Base-by-base conservation (phyloP, 345 rosid genomes). In the Ceriops zippeliana region DNA sequence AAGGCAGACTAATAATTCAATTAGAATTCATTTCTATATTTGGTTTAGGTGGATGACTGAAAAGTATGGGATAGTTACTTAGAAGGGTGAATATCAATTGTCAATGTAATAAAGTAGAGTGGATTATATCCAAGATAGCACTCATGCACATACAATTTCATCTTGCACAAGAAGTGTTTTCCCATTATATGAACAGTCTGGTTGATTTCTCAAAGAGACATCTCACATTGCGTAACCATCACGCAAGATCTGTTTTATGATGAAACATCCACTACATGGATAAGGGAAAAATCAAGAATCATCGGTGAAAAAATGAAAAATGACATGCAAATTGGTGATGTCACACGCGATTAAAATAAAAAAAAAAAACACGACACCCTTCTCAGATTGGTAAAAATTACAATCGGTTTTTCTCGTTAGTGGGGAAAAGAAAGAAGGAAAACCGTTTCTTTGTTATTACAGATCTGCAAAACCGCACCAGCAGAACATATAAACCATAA, bases 201-300 rank as follows among this genome's bases (percentile, higher is more conserved):
- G 65, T 35, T 74, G 22, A 28, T 37, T 65, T 22, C 56, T 53
- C 15, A 22, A 2, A 57, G 54, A 58, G 72, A 68, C 80, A 72
- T 20, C 72, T 71, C 73, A 71, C 73, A 71, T 62, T 70, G 7
- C 34, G 16, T 58, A 52, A 60, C 58, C 73, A 77, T 72, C 22
- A 63, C 63, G 62, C 66, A 61, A 32, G 32, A 27, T 51, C 19
- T 51, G 27, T 62, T 67, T 71, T 52, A 52, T 56, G 70, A 72
- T 34, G 63, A 63, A 60, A 30, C 9, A 4, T 20, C 61, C 56
- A 24, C 52, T 21, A 30, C 2, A 61, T 19, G 52, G n/a, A 34
- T 5, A 22, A 27, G 6, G 34, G 3, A 7, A 34, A 47, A 38
- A 66, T 49, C 38, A 27, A 54, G 66, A 19, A 60, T 38, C 28